Evolutionary conservation across 306 rosid species (phyloP).

Genomic region (Vachellia collinsii): DNA sequence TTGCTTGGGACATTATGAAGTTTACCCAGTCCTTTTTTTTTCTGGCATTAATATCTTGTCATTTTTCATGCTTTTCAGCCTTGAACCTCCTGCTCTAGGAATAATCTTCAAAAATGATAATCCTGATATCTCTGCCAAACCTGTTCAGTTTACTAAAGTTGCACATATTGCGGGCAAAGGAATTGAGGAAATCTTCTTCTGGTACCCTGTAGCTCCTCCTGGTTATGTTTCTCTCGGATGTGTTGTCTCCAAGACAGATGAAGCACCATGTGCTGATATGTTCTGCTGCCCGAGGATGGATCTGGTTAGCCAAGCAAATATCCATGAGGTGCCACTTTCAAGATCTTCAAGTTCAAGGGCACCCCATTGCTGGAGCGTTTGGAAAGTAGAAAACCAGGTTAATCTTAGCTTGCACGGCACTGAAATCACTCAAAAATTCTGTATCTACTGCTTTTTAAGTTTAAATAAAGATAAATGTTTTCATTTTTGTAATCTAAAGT

Average conservation of each 20-base stretch:
- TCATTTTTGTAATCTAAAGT: not conserved
- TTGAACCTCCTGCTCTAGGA: constrained; percentile 96
- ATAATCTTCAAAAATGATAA: constrained; percentile 80
- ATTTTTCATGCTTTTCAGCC: constrained; percentile 59
- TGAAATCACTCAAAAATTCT: not conserved
- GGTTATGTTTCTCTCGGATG: constrained; percentile 99
- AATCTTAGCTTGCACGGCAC: constrained; percentile 30
- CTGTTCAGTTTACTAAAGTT: constrained; percentile 93
- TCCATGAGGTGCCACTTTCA: constrained; percentile 84
- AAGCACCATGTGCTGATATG: constrained; percentile 66
- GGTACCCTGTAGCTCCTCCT: constrained; percentile 98
- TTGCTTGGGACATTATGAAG: constrained; percentile 11
- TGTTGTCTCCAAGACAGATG: constrained; percentile 77
- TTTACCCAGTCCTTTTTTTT: constrained; percentile 15
- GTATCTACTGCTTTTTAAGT: constrained; percentile 17
- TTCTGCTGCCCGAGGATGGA: constrained; percentile 98
- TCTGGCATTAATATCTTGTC: constrained; percentile 33
- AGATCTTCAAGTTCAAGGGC: constrained; percentile 78
- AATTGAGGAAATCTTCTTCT: constrained; percentile 85
- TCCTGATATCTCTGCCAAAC: constrained; percentile 84
- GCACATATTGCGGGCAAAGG: constrained; percentile 82
- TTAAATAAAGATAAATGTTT: constrained; percentile 9
- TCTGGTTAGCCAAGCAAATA: constrained; percentile 89
- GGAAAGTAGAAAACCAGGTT: constrained; percentile 97
- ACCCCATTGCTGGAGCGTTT: constrained; percentile 94